phyloP scores from a whole-genome alignment of 1,284 basidiomycete species.

The Microbotryum scabiosae region DNA sequence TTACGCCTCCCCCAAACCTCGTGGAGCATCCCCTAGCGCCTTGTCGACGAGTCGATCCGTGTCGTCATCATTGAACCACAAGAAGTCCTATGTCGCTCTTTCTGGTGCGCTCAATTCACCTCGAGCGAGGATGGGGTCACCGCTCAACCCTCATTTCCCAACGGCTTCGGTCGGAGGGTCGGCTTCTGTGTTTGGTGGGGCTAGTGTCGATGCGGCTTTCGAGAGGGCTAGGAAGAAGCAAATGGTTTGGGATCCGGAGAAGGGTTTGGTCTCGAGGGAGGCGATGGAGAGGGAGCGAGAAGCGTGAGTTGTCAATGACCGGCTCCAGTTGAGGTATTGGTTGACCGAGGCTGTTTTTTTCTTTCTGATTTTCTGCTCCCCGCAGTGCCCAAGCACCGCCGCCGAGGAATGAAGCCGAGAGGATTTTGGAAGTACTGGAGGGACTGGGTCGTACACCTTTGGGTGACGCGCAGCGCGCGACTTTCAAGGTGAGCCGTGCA shows the following conservation, averaged over 20 bases:
- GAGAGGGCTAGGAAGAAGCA: conserved; percentile 30
- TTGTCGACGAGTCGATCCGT: conserved; percentile 6
- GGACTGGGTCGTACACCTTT: conserved; percentile 37
- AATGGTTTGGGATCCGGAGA: conserved; percentile 31
- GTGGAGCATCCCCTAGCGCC: conserved; percentile 5
- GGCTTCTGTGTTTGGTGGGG: not conserved
- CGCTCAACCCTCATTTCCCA: conserved; percentile 4
- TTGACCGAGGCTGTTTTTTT: not conserved
- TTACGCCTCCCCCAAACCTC: conserved; percentile 21
- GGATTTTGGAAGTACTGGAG: conserved; percentile 41
- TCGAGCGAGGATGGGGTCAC: conserved; percentile 4
- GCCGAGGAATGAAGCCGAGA: conserved; percentile 42
- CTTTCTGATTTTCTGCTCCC: too few species aligned
- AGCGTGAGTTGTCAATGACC: not conserved
- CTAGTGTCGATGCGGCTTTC: not conserved
- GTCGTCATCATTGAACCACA: conserved; percentile 1
- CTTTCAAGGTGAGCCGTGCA: too few species aligned
- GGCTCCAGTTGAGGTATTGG: not conserved
- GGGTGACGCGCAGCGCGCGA: conserved; percentile 8
- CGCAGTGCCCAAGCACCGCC: conserved; percentile 29
- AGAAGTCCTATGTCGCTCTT: conserved; percentile 3
- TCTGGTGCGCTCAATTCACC: not conserved
- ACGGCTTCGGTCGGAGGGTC: not conserved
- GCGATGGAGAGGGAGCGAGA: conserved; percentile 22
- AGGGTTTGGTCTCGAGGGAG: conserved; percentile 28